Evolutionary conservation across 2,329 filamentous ascomycete genomes (phyloP), one percentile per base, ranked within the genome.

Genomic region (Claviceps spartinae): DNA sequence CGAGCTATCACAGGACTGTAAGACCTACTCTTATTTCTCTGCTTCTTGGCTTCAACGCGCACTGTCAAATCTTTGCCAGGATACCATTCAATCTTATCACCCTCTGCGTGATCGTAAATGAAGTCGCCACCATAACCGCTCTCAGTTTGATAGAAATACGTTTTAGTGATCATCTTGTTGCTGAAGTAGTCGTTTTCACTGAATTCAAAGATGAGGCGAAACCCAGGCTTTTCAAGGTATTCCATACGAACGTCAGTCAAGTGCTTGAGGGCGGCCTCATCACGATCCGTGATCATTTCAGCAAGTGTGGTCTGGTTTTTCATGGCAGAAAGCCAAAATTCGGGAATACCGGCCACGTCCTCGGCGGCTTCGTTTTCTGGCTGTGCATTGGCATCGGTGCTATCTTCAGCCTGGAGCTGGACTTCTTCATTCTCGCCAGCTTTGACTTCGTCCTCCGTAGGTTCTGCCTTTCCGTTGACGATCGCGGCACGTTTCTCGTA

Each of bases 241-340:
- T 98, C 91, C 91, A 98, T 96, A 66, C 91, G 89, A 63, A 98
- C 88, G 67, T 98, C 91, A 59, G 79, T 84, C 53, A 98, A 78
- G 65, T 85, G 78, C 74, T 94, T 95, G 54, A 98, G 83, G 50
- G 90, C 93, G 60, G 81, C 83, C 79, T 98, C 93, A 67, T 98
- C 93, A 59, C 89, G 86, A 63, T 97, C 93, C 63, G 93, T 98
- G 68, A 98, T 96, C 82, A 96, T 95, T 73, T 98, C 94, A 52
- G 91, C 88, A 52, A 98, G 83, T 34, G 90, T 95, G 63, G 93
- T 82, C 69, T 96, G 91, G 77, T 98, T 98, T 81, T 98, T 98
- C 91, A 98, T 97, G 61, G 94, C 91, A 56, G 91, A 96, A 49
- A 98, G 79, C 93, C 93, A 98, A 79, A 98, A 98, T 73, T 98